These are phyloP conservation scores for Botrytis tulipae DNA, from an alignment of 2,329 filamentous ascomycete genomes.

Conservation along the genomic window DNA sequence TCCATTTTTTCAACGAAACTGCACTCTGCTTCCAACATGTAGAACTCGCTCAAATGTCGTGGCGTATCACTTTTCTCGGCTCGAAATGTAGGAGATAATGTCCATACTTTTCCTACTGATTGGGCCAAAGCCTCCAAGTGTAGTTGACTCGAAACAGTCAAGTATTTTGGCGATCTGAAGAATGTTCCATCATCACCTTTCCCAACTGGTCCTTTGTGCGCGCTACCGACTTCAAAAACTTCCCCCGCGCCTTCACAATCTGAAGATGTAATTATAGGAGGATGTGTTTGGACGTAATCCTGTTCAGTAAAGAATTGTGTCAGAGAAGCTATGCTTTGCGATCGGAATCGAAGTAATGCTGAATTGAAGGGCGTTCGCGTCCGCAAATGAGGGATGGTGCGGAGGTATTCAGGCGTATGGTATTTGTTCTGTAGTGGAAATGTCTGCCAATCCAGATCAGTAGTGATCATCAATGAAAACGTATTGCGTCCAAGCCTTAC, in stretches of 20 bases:
- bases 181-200: constrained; percentile 55
- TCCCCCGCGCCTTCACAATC: constrained; percentile 97
- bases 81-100: constrained; percentile 87
- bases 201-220: constrained; percentile 26
- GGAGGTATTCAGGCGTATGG: constrained; percentile 83
- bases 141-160: constrained; percentile 92
- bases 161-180: constrained; percentile 85
- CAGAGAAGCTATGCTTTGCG: constrained; percentile 70
- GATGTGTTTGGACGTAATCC: constrained; percentile 79
- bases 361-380: constrained; percentile 78
- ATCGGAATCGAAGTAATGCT: constrained; percentile 77
- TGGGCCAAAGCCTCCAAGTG: constrained; percentile 92
- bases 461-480: not conserved
- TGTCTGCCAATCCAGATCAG: constrained; percentile 52
- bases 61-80: constrained; percentile 92
- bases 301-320: constrained; percentile 71
- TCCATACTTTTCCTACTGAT: constrained; percentile 88
- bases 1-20: constrained; percentile 71
- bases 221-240: constrained; percentile 67
- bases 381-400: constrained; percentile 84
- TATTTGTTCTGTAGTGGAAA: constrained; percentile 97
- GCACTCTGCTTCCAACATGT: constrained; percentile 94
- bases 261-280: constrained; percentile 91
- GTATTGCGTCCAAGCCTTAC: constrained; percentile 37
- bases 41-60: constrained; percentile 93